A percentile compares a stretch with the other conserved stretches of the same genome.
These are phyloP conservation scores for Lunularia cruciata DNA, from an alignment of 225 moss, liverwort and hornwort genomes.

Conservation along the genomic window DNA sequence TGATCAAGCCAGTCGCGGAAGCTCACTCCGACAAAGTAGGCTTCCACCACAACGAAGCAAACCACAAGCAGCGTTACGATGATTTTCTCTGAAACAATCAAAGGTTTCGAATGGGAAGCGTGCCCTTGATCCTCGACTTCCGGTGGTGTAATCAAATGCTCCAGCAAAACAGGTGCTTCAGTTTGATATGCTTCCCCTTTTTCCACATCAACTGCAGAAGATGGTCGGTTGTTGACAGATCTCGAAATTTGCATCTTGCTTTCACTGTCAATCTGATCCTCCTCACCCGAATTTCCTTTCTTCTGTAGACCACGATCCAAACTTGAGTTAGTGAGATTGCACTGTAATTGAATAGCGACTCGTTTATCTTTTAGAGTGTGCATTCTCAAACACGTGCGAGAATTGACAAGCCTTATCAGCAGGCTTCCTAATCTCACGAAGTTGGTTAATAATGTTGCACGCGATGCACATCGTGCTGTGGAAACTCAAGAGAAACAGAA, in stretches of 20 bases:
- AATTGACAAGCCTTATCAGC: no score
- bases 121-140: conserved; percentile 8
- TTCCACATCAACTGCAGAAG: conserved; percentile 20
- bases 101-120: conserved; percentile 5
- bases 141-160: not conserved
- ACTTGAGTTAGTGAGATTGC: not conserved
- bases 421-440: no score
- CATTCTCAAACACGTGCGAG: no score
- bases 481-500: no score
- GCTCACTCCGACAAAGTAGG: conserved; percentile 31
- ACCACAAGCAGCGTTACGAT: conserved; percentile 9
- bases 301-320: not conserved
- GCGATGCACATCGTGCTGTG: no score
- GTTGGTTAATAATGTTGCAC: no score
- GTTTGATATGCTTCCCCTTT: conserved; percentile 17
- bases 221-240: not conserved
- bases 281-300: not conserved
- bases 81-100: conserved; percentile 11
- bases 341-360: no score
- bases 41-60: conserved; percentile 21
- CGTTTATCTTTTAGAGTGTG: no score
- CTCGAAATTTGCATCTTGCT: not conserved
- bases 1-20: conserved; percentile 10
- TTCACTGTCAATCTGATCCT: not conserved
- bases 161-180: conserved; percentile 5